Evolutionary conservation across 164 flowering plant species (phyloP).

Genomic region (Vitis amurensis): DNA sequence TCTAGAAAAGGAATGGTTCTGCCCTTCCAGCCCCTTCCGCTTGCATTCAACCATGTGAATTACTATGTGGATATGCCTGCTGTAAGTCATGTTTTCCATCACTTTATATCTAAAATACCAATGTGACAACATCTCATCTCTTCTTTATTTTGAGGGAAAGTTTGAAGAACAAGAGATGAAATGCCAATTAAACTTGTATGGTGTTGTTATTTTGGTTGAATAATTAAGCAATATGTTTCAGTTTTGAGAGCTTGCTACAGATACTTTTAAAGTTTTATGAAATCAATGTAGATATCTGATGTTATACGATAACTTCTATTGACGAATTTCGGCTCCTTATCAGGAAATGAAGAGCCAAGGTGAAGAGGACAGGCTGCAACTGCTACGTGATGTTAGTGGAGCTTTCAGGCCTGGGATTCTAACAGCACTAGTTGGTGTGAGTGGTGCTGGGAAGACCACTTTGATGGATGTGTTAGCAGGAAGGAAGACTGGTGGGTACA

Average conservation of each 20-base stretch:
- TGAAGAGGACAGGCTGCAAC: conserved; percentile 50
- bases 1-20: conserved; percentile 57
- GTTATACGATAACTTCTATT: too few species aligned
- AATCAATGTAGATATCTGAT: too few species aligned
- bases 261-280: too few species aligned
- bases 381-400: conserved; percentile 61
- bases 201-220: too few species aligned
- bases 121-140: background rate
- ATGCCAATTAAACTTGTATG: too few species aligned
- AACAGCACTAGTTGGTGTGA: too few species aligned
- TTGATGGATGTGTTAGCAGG: too few species aligned
- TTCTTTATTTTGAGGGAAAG: background rate
- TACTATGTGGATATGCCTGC: conserved; percentile 57
- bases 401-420: background rate
- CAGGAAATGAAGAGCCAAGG: conserved; percentile 70
- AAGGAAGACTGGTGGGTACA: conserved; percentile 7
- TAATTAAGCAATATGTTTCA: too few species aligned
- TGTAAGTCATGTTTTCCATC: conserved; percentile 32
- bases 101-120: too few species aligned
- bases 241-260: too few species aligned
- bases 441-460: too few species aligned
- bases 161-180: too few species aligned
- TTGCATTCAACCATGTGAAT: conserved; percentile 30
- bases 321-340: background rate
- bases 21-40: conserved; percentile 59